These are phyloP conservation scores for Piloderma croceum DNA, from an alignment of 768 basidiomycete species.

Conservation along the genomic window DNA sequence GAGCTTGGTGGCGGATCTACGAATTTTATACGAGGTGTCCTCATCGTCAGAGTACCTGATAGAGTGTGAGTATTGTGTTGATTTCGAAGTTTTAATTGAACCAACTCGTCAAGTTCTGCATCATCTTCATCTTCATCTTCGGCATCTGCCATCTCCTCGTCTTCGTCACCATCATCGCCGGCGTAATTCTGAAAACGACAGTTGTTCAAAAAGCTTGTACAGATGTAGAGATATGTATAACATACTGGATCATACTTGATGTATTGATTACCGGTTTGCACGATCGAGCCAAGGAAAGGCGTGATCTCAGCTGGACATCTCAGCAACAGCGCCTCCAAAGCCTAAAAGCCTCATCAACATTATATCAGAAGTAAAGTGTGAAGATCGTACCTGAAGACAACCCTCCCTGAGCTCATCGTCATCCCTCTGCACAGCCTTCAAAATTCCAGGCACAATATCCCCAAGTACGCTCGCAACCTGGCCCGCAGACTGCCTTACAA, in stretches of 20 bases:
- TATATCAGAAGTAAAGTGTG: slow-evolving; percentile 1
- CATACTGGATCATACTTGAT: slow-evolving; percentile 93
- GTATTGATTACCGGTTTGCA: slow-evolving; percentile 65
- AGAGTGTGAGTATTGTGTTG: slow-evolving; percentile 9
- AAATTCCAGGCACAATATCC: slow-evolving; percentile 63
- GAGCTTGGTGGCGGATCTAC: slow-evolving; percentile 88
- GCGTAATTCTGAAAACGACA: slow-evolving; percentile 68
- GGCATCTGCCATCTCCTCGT: slow-evolving; percentile 52
- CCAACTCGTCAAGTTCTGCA: slow-evolving; percentile 73
- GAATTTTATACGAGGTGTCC: slow-evolving; percentile 96
- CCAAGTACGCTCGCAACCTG: slow-evolving; percentile 57
- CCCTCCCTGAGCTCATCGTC: slow-evolving; percentile 84
- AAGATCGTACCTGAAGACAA: slow-evolving; percentile 55
- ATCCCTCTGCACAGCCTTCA: slow-evolving; percentile 63
- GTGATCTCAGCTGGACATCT: slow-evolving; percentile 81
- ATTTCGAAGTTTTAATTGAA: slow-evolving; percentile 5
- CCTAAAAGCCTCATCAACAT: slow-evolving; percentile 36
- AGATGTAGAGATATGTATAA: too few relatives aligned
- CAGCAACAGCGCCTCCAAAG: slow-evolving; percentile 79
- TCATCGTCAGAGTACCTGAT: slow-evolving; percentile 93
- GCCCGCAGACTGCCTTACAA: slow-evolving; percentile 68
- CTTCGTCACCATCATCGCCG: slow-evolving; percentile 60
- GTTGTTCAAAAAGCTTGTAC: too few relatives aligned
- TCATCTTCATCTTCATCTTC: slow-evolving; percentile 76
- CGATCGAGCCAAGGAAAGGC: slow-evolving; percentile 60